A percentile compares a stretch with the other conserved stretches of the same genome.
phyloP scores from a whole-genome alignment of 2,329 filamentous ascomycete species.

The Claviceps paspali region DNA sequence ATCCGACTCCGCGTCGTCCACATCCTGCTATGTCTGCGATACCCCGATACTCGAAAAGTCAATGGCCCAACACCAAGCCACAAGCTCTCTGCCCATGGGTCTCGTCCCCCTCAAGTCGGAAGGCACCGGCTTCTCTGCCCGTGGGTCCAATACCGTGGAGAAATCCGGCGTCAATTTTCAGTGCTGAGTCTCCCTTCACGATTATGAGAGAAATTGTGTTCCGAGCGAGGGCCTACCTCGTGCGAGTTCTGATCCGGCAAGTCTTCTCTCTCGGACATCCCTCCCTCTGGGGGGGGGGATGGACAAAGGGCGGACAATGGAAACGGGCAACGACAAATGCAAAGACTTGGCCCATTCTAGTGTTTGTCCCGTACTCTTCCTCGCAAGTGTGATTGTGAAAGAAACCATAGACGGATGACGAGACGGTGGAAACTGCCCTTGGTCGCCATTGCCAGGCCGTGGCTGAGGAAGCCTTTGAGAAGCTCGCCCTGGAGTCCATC shows the following conservation, averaged over 20 bases:
- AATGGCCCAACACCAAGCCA: conserved; percentile 24
- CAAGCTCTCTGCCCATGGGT: conserved; percentile 50
- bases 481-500: conserved; percentile 63
- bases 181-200: conserved; percentile 43
- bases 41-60: conserved; percentile 47
- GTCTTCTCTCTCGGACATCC: not conserved
- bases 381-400: conserved; percentile 19
- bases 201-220: no score
- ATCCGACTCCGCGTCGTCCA: conserved; percentile 29
- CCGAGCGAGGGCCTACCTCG: not conserved
- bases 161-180: conserved; percentile 70
- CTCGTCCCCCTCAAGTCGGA: conserved; percentile 70
- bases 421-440: conserved; percentile 64
- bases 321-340: not conserved
- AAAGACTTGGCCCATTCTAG: not conserved
- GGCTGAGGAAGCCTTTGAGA: conserved; percentile 69
- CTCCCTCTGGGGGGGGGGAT: no score
- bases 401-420: conserved; percentile 58
- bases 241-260: not conserved
- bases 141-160: conserved; percentile 70
- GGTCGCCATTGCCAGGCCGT: conserved; percentile 75
- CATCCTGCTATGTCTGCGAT: conserved; percentile 73
- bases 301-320: no score
- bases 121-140: conserved; percentile 82
- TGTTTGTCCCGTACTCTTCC: conserved; percentile 7